Evolutionary conservation across 2,329 filamentous ascomycete genomes (phyloP).

Genomic region (Metarhizium album): DNA sequence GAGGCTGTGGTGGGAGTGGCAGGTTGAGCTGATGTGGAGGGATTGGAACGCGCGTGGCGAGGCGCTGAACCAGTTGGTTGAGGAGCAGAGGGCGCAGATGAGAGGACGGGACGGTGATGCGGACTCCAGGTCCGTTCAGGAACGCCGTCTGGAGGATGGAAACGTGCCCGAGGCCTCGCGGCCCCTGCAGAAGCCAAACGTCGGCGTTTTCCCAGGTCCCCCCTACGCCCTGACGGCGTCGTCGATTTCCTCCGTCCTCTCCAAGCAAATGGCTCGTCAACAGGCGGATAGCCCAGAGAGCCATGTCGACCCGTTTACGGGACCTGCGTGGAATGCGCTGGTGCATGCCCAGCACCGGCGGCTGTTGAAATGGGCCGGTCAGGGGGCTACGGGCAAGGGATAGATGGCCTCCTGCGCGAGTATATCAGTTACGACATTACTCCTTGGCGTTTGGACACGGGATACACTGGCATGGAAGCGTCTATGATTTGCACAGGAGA

Average conservation of each 20-base stretch:
- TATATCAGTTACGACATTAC: neutral
- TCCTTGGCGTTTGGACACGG: too few relatives aligned
- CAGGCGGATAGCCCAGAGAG: neutral
- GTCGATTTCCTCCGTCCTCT: neutral
- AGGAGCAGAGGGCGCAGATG: slow-evolving; percentile 24
- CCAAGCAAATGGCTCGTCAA: neutral
- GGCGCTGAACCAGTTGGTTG: slow-evolving; percentile 29
- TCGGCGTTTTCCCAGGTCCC: neutral
- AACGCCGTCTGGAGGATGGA: neutral
- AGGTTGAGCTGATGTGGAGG: slow-evolving; percentile 20
- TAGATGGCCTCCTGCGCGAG: neutral
- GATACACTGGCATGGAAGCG: too few relatives aligned
- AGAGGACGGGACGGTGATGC: slow-evolving; percentile 12
- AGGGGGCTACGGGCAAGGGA: neutral
- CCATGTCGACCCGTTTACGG: slow-evolving; percentile 5
- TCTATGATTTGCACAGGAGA: neutral
- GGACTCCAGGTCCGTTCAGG: neutral
- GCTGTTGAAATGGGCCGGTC: neutral
- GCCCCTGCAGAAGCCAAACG: slow-evolving; percentile 3
- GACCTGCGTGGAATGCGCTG: slow-evolving; percentile 4
- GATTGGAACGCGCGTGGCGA: slow-evolving; percentile 31
- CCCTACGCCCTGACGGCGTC: neutral
- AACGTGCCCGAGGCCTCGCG: neutral
- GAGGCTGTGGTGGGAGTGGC: slow-evolving; percentile 20
- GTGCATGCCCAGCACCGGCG: slow-evolving; percentile 1